These are phyloP conservation scores for Viola pubescens DNA, from an alignment of 441 rosid genomes.

Conservation along the genomic window DNA sequence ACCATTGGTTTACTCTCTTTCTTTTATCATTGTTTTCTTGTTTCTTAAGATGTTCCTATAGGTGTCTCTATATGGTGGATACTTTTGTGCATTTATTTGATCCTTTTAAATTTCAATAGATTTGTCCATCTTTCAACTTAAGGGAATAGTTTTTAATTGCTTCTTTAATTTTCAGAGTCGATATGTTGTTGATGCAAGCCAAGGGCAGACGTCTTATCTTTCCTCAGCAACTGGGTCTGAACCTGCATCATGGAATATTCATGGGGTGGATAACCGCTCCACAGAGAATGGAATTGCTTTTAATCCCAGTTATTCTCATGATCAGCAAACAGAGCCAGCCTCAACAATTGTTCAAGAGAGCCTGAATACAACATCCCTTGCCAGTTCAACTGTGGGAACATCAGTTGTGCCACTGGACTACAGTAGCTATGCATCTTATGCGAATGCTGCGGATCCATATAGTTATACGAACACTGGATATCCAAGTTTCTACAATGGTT, in stretches of 20 bases:
- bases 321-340: conserved; percentile 45
- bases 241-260: conserved; percentile 47
- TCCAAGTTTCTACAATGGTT: conserved; percentile 66
- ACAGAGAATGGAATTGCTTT: conserved; percentile 49
- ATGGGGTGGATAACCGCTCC: conserved; percentile 43
- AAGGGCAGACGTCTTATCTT: conserved; percentile 47
- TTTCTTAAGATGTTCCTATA: neutral
- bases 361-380: conserved; percentile 38
- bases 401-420: conserved; percentile 51
- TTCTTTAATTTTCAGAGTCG: conserved; percentile 35
- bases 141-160: conserved; percentile 1
- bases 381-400: conserved; percentile 54
- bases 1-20: neutral
- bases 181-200: conserved; percentile 52
- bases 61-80: neutral
- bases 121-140: conserved; percentile 3
- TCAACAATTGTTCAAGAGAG: conserved; percentile 40
- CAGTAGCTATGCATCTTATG: conserved; percentile 51
- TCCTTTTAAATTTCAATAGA: neutral
- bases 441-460: conserved; percentile 58
- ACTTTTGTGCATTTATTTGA: too few relatives aligned
- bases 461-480: conserved; percentile 69
- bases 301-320: conserved; percentile 42
- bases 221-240: conserved; percentile 50
- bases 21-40: neutral